Evolutionary conservation across 164 flowering plant species (phyloP), one percentile per base, ranked within the genome.

Genomic region (Litsea cubeba): DNA sequence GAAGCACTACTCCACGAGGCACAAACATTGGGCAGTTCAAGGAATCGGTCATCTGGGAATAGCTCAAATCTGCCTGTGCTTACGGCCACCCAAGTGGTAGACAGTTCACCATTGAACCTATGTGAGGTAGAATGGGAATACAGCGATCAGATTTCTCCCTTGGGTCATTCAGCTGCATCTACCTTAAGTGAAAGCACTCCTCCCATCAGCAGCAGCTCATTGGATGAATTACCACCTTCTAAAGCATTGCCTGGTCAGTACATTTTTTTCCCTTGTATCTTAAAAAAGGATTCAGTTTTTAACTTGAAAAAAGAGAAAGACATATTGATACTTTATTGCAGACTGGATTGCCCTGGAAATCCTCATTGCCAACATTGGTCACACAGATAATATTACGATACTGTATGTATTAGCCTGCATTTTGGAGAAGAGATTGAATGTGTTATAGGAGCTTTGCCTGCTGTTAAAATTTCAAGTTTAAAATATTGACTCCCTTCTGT

Each of bases 1-100:
- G 94, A 91, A 65, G 91, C 88, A 24, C 71, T 93, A 62, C 79
- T 93, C 64, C 82, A 86, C 62, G 89, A 91, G 79, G 68, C 91
- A 71, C 86, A 73, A 65, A 25, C 75, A 25, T 83, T 64, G 70
- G 79, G 63, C 28, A 82, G 64, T 77, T 79, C 79, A 77, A 90
- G 89, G 80, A 80, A 83, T 70, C 82, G 75, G 54, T 81, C 87
- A 57, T 72, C 83, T 50, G 88, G 84, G 70, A 87, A 85, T 82
- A 82, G 82, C 81, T 81, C 84, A 30, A 82, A 79, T 76, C 80
- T 89, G 20, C 84, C 85, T 24, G 75, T 74, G 74, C 74, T 76
- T 35, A 76, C 84, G 35, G 85, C 84, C 63, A 76, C 83, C 76
- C 85, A 83, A 65, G 54, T 75, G 1, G 80, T 80, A 26, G 87